Evolutionary conservation across 2,329 filamentous ascomycete genomes (phyloP), one percentile per base, ranked within the genome.

Genomic region (Penicillium capsulatum): DNA sequence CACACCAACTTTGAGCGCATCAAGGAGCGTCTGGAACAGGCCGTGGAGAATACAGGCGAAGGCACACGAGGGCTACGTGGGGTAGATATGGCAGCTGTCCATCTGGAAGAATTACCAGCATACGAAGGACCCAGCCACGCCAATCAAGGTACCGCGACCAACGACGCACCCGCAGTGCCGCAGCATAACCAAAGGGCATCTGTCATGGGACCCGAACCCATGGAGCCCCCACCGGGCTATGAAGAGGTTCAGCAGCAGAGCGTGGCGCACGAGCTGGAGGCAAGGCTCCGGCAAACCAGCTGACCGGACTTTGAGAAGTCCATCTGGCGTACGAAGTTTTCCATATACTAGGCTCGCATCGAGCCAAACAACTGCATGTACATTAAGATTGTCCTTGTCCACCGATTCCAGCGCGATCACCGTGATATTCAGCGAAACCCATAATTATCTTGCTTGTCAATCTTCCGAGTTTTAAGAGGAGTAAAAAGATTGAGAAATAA

Each of bases 201-300:
- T 27, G 52, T 50, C 15, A 41, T 47, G 28, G 58, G 51, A 19
- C 68, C 70, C 65, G 65, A 70, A 42, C 68, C 69, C 57, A 81
- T 66, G 31, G 90, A 92, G 60, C 88, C 90, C 4, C 91, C 91
- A 33, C 91, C 91, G 34, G 86, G 81, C 24, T 97, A 97, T 59
- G 89, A 96, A 57, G 88, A 95, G 64, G 86, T 86, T 17, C 91
- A 96, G 65, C 81, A 88, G 59, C 80, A 86, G 52, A 85, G 84
- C 44, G 74, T 90, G 50, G 82, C 83, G 31, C 77, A 84, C 45
- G 86, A 86, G 51, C 73, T 86, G 30, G 85, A 91, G 58, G 73
- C 76, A 47, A 73, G 76, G 51, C 68, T 65, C 40, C 64, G 59
- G 32, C 51, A 53, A 31, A 49, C 52, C 31, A 60, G 53, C 36